phyloP scores from a whole-genome alignment of 1,139 yeast genomes.

The Protomyces gravidus region DNA sequence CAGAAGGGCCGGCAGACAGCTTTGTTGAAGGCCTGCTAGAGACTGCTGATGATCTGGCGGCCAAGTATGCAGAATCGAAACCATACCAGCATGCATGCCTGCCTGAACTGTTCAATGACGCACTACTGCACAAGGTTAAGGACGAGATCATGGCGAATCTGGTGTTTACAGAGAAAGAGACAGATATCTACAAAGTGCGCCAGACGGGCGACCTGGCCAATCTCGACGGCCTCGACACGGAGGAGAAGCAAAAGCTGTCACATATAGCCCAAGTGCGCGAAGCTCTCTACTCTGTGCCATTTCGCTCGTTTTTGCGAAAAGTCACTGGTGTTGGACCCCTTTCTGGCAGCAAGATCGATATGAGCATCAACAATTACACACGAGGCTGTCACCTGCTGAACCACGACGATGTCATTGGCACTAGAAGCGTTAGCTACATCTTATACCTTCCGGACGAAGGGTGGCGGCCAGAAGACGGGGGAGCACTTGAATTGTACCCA shows the following conservation, averaged over 20 bases:
- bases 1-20: not conserved
- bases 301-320: slow-evolving; percentile 72
- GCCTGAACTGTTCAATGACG: slow-evolving; percentile 65
- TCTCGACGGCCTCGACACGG: slow-evolving; percentile 74
- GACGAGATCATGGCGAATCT: slow-evolving; percentile 76
- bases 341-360: slow-evolving; percentile 83
- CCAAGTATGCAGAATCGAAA: slow-evolving; percentile 37
- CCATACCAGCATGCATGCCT: slow-evolving; percentile 93
- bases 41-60: not conserved
- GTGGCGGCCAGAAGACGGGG: slow-evolving; percentile 90
- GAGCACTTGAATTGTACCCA: slow-evolving; percentile 81
- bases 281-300: slow-evolving; percentile 79
- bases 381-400: slow-evolving; percentile 91
- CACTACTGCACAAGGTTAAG: slow-evolving; percentile 70
- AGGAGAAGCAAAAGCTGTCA: slow-evolving; percentile 69
- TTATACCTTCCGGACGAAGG: slow-evolving; percentile 77
- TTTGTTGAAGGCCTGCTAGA: slow-evolving; percentile 8
- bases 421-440: slow-evolving; percentile 87
- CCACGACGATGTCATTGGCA: slow-evolving; percentile 97
- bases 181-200: slow-evolving; percentile 87
- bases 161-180: slow-evolving; percentile 89
- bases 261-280: slow-evolving; percentile 71
- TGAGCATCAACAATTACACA: slow-evolving; percentile 85
- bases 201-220: slow-evolving; percentile 97
- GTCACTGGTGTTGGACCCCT: slow-evolving; percentile 86